Evolutionary conservation across 208 protist genomes (phyloP), one percentile per base, ranked within the genome.

Genomic region (Leishmania amazonensis): DNA sequence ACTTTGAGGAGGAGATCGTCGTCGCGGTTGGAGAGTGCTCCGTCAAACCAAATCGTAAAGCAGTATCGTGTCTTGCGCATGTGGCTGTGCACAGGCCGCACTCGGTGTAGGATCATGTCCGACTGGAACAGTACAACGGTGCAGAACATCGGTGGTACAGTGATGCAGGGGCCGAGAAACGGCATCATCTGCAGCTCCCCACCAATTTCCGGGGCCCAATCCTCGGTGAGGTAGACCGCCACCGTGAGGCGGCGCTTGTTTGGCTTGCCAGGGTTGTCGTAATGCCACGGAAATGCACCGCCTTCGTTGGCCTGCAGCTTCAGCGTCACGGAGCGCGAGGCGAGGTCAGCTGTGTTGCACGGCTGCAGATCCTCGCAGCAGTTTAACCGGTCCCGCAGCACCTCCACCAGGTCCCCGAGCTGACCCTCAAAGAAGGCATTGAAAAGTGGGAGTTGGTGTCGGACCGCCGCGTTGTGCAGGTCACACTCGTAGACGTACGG

Each of bases 41-140:
- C 89, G 53, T 93, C 89, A 64, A 90, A 89, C 89, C 89, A 93
- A n/a, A 93, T 79, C 13, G 89, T 93, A 73, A 93, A 91, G 83
- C 85, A 90, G 80, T 90, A 86, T 5, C 89, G 87, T 53, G 65
- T 64, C 45, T 47, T 83, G 24, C 58, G 65, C 47, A 38, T 60
- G 8, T 64, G 53, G 17, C 57, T 38, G 13, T 49, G 42, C 15
- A 89, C 42, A 47, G 87, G 89, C 31, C 76, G 83, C 83, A 89
- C 87, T 31, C 80, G 72, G 76, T 93, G 89, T 53, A 90, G 76
- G 24, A 82, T 86, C 68, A 76, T 68, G 78, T 93, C 87, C 11
- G 87, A 90, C 31, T 80, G 65, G 81, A 93, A 90, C 8, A 93
- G 57, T 2, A 78, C 89, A 24, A 89, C 79, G 8, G 85, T 93